phyloP scores from a whole-genome alignment of 2,329 filamentous ascomycete genomes.

The Fusarium sp. region DNA sequence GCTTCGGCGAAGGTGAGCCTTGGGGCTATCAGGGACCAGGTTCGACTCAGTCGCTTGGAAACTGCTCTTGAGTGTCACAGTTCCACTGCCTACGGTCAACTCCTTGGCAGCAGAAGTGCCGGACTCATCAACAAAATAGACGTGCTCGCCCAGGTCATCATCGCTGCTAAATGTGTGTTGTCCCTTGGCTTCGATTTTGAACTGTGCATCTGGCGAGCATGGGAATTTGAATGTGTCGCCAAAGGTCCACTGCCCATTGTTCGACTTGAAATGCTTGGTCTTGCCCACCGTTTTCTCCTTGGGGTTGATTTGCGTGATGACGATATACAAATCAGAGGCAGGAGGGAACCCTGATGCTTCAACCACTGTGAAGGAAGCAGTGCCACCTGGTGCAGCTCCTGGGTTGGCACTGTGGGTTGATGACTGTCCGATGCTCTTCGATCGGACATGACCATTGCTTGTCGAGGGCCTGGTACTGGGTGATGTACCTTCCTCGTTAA shows the following conservation, averaged over 20 bases:
- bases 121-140: conserved; percentile 93
- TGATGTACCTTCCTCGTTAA: conserved; percentile 52
- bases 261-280: conserved; percentile 88
- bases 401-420: conserved; percentile 75
- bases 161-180: conserved; percentile 88
- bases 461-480: conserved; percentile 42
- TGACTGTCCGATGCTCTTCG: conserved; percentile 72
- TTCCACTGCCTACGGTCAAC: conserved; percentile 79
- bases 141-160: conserved; percentile 83
- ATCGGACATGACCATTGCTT: conserved; percentile 62
- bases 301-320: conserved; percentile 74
- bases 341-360: conserved; percentile 83
- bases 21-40: conserved; percentile 61
- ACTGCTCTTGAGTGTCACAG: conserved; percentile 78
- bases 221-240: conserved; percentile 83
- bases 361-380: conserved; percentile 83
- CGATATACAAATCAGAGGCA: conserved; percentile 82
- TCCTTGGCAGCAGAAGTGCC: conserved; percentile 77
- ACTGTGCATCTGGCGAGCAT: conserved; percentile 85
- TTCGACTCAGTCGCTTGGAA: conserved; percentile 70
- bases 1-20: conserved; percentile 63
- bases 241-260: conserved; percentile 74
- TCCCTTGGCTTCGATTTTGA: conserved; percentile 87
- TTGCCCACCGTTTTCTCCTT: conserved; percentile 89
- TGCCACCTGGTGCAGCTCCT: conserved; percentile 74